Base-by-base conservation (phyloP, 169 alveolate genomes). In the Plasmodium yoelii region DNA sequence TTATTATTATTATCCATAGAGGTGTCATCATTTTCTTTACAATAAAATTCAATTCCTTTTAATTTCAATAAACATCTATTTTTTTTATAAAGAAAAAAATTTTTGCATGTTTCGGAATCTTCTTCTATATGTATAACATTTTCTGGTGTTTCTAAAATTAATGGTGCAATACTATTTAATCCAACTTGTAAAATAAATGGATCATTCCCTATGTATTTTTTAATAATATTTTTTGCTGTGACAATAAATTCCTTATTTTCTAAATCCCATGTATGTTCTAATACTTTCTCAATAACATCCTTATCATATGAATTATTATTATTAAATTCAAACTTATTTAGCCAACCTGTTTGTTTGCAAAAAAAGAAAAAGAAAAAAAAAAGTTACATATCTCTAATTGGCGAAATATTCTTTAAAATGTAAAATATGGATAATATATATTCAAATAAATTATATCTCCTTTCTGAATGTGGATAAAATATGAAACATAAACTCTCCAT, bases 61-160 rank as follows among this genome's bases (percentile, higher is more conserved):
- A 61, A 49, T 26, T 46, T 64, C 49, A 75, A 65, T 13, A 63
- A 55, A 46, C 88, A 75, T 55, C 74, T 63, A 61, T 75, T 75
- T 24, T 44, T 18, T 63, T 75, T 75, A 68, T 75, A 53, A 49
- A 75, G 44, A 55, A 75, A 75, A 49, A 34, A 75, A 47, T 75
- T 75, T 28, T 75, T 75, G 49, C 88, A 75, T 10, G 51, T 68
- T 61, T 63, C 69, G 24, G 28, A 55, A 75, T 75, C 26, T 75
- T 75, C 88, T 67, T 75, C 88, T 47, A 75, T 67, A 63, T 47
- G 51, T 63, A 75, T 75, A 46, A 12, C 88, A 75, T 75, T 75
- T 7, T 75, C 69, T 7, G 68, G 77, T 24, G 47, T 75, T n/a
- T 60, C 68, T 19, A 75, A 63, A 4, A 75, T 75, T 63, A 55